Conservation (phyloP, 2,329 filamentous ascomycete species). For the Fusarium concolor region DNA sequence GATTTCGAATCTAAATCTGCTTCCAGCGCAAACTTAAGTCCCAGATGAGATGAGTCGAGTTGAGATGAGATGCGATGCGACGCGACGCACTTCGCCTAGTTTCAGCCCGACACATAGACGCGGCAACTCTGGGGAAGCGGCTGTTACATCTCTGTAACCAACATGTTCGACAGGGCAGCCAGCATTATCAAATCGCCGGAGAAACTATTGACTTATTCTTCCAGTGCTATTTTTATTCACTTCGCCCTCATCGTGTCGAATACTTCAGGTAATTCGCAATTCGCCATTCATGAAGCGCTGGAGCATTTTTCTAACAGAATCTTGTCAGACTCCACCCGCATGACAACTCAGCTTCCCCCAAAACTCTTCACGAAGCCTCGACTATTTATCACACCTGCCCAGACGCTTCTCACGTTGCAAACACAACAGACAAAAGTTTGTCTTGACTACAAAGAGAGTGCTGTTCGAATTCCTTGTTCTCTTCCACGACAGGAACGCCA, state of each 20-base stretch:
- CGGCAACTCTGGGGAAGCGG: slow-evolving; percentile 21
- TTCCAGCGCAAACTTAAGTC: slow-evolving; percentile 1
- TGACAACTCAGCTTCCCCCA: too few relatives aligned
- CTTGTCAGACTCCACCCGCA: too few relatives aligned
- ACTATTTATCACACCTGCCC: not conserved
- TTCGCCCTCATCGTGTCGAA: too few relatives aligned
- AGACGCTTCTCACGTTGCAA: not conserved
- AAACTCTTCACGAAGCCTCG: not conserved
- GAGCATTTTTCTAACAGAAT: too few relatives aligned
- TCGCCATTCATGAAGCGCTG: too few relatives aligned
- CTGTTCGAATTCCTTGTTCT: not conserved
- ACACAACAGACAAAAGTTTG: not conserved
- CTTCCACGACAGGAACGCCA: not conserved
- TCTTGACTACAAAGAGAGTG: not conserved
- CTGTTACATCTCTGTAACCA: slow-evolving; percentile 17
- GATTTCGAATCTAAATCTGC: not conserved
- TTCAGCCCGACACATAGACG: slow-evolving; percentile 18
- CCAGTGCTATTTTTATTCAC: not conserved
- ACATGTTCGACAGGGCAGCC: slow-evolving; percentile 5
- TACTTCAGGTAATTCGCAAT: too few relatives aligned
- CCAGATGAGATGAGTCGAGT: slow-evolving; percentile 3
- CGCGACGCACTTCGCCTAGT: not conserved
- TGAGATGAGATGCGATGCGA: slow-evolving; percentile 5
- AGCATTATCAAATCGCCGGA: not conserved
- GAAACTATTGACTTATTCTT: too few relatives aligned